Conservation (phyloP, 371 early-diverging fungal species). For the Syncephalastrum monosporum region DNA sequence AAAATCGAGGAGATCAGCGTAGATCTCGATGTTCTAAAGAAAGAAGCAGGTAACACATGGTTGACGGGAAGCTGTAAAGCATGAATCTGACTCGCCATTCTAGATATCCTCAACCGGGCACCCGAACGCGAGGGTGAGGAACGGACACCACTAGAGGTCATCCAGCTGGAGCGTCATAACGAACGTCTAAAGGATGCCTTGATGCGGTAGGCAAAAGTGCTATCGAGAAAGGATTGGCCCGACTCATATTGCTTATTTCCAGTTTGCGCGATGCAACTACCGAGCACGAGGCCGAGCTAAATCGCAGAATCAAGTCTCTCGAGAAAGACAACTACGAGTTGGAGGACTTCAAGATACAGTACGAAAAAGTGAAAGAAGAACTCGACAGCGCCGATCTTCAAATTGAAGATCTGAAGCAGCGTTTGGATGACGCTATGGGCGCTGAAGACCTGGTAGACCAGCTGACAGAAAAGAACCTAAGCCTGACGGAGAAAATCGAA, state of each 20-base stretch:
- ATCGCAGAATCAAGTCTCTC: constrained; percentile 57
- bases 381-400: constrained; percentile 66
- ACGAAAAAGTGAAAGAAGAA: constrained; percentile 55
- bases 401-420: constrained; percentile 81
- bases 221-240: not conserved
- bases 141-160: constrained; percentile 56
- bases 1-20: constrained; percentile 78
- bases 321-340: constrained; percentile 65
- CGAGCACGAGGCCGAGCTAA: constrained; percentile 70
- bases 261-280: constrained; percentile 80
- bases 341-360: constrained; percentile 27
- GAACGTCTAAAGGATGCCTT: constrained; percentile 88
- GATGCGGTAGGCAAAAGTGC: constrained; percentile 40
- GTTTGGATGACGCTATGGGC: constrained; percentile 80
- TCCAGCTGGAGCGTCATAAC: constrained; percentile 79
- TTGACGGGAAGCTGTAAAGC: not conserved
- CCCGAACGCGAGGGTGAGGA: constrained; percentile 33
- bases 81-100: not conserved
- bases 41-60: constrained; percentile 50
- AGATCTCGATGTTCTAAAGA: constrained; percentile 68
- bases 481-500: constrained; percentile 72
- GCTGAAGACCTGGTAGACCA: constrained; percentile 82
- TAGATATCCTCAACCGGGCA: constrained; percentile 40
- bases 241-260: not conserved
- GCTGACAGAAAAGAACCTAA: constrained; percentile 78